These are phyloP conservation scores for Adansonia digitata DNA, from an alignment of 345 rosid genomes.

Conservation along the genomic window DNA sequence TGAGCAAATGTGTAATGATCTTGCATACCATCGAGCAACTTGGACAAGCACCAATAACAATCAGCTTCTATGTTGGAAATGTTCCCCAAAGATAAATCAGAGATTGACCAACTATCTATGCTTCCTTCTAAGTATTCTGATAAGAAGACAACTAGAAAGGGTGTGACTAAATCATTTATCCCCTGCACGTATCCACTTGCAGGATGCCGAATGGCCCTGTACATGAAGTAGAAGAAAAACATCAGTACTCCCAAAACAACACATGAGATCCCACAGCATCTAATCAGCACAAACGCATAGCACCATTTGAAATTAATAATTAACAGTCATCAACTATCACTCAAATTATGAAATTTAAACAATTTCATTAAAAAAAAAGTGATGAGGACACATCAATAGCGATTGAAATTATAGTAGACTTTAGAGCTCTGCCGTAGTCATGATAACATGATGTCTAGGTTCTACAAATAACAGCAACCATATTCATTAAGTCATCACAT, in stretches of 20 bases:
- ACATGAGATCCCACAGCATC: no score
- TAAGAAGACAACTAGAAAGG: constrained; percentile 89
- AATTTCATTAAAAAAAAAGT: background rate
- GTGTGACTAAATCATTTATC: constrained; percentile 96
- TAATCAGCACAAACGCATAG: background rate
- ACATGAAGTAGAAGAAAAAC: constrained; percentile 24
- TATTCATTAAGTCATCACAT: background rate
- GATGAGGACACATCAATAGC: background rate
- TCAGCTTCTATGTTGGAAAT: constrained; percentile 85
- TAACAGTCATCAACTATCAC: background rate
- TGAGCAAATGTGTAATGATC: constrained; percentile 99
- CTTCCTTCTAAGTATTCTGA: constrained; percentile 87
- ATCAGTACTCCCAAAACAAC: constrained; percentile 6
- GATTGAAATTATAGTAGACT: background rate
- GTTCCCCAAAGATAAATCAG: constrained; percentile 57
- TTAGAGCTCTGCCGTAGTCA: background rate
- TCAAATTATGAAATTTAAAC: background rate
- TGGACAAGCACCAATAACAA: constrained; percentile 97
- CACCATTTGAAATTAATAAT: background rate
- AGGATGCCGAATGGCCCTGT: constrained; percentile 98
- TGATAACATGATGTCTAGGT: background rate
- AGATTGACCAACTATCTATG: constrained; percentile 68
- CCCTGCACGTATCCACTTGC: constrained; percentile 99
- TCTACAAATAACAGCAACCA: background rate
- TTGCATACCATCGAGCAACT: constrained; percentile 98